Percentiles rank a stretch among this genome's conserved stretches.
These are phyloP conservation scores for Geoglossum cookeanum DNA, from an alignment of 2,329 filamentous ascomycete species.

Conservation along the genomic window DNA sequence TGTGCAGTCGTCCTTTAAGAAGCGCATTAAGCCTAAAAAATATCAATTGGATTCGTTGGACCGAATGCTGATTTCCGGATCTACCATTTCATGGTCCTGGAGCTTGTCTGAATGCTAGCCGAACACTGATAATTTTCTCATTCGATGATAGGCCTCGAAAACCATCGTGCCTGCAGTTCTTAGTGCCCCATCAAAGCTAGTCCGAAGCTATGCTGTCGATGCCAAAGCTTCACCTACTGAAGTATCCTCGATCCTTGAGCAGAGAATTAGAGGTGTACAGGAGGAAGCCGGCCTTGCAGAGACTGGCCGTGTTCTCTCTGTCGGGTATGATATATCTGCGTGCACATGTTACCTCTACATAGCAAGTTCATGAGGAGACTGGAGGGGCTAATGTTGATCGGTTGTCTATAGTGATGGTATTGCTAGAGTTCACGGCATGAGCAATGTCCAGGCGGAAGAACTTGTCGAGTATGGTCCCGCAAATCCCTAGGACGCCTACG, in stretches of 20 bases:
- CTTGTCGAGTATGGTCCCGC: slow-evolving; percentile 76
- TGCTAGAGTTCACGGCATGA: slow-evolving; percentile 98
- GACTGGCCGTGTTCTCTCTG: slow-evolving; percentile 95
- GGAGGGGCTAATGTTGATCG: slow-evolving; percentile 16
- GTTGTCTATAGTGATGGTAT: slow-evolving; percentile 78
- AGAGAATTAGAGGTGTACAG: slow-evolving; percentile 95
- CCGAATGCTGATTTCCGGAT: neutral
- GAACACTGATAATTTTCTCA: slow-evolving; percentile 30
- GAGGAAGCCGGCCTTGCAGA: slow-evolving; percentile 93
- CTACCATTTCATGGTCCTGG: neutral
- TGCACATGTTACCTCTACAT: neutral
- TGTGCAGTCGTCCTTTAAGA: slow-evolving; percentile 10
- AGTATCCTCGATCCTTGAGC: slow-evolving; percentile 98
- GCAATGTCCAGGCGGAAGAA: slow-evolving; percentile 99
- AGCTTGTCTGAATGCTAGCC: slow-evolving; percentile 16
- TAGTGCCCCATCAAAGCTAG: slow-evolving; percentile 50
- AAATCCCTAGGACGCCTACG: neutral
- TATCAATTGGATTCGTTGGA: neutral
- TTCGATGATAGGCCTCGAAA: slow-evolving; percentile 32
- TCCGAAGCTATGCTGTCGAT: slow-evolving; percentile 78
- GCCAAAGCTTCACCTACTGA: slow-evolving; percentile 93
- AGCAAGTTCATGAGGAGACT: slow-evolving; percentile 7
- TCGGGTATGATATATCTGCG: slow-evolving; percentile 56
- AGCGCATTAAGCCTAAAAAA: slow-evolving; percentile 8
- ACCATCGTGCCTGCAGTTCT: slow-evolving; percentile 62